Evolutionary conservation across 2,329 filamentous ascomycete genomes (phyloP), one percentile per base, ranked within the genome.

Genomic region (Pseudocercospora vitis): DNA sequence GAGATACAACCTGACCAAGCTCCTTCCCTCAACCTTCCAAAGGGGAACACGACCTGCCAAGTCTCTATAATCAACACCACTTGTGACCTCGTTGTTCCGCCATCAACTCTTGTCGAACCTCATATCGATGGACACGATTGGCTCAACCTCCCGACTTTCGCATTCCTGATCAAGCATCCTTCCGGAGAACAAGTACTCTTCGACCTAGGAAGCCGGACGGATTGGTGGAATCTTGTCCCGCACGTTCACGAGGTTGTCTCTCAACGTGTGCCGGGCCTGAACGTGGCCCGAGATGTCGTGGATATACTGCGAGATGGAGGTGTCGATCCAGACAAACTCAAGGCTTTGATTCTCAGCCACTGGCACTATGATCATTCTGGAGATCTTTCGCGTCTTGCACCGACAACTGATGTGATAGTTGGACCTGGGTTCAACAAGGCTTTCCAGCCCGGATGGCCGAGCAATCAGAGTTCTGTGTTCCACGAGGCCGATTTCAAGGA

Each of bases 71-170:
- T 61, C 24, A 54, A 61, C 31, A 56, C 47, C 18, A 61, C 58
- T 14, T 57, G 56, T 47, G 50, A 61, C 35, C 18, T 61, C 8
- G 54, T 57, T 2, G 53, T 56, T 9, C 53, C 48, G 47, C 58
- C 58, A 8, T 48, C 91, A 90, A 64, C 89, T 82, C 58, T 86
- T 84, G 66, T 96, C 90, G 40, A 96, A 85, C 86, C 88, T 96
- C 63, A 52, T 14, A 61, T 61, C 14, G 21, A 53, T 7, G 54
- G 56, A 1, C 56, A 61, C 45, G 52, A 57, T 26, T 59, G 52
- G 51, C 44, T 61, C 29, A 61, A 61, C 33, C 44, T 61, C 6
- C 58, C 56, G 4, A 61, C 58, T 8, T 55, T 57, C 26, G 48
- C 53, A 1, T 61, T 61, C 39, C 51, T 57, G 11, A 55, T 61